Evolutionary conservation across 163 green algal genomes (phyloP), one percentile per base, ranked within the genome.

Genomic region (Prototheca cutis): DNA sequence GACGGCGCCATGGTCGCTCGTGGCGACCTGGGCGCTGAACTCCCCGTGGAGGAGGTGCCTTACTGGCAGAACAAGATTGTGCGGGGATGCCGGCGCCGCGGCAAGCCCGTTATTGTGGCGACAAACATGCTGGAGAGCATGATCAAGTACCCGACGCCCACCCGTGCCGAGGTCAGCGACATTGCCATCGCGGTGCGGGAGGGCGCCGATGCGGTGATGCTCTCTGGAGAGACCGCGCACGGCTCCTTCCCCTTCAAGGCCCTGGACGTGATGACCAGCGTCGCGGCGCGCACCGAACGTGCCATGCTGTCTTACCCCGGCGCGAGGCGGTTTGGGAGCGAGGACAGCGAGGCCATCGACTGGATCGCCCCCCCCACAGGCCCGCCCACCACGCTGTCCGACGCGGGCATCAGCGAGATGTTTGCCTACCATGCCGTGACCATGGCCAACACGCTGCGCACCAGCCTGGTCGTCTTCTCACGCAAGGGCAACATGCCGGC

Each of bases 41-140:
- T 95, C 31, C 82, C 85, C 1, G 75, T 91, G 3, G 80, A 92
- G 65, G 63, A 87, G 59, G 79, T 82, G n/a, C 75, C 75, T 10
- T 80, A 66, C 64, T 80, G 71, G 71, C 69, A 81, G 55, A 61
- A 40, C 29, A 40, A 55, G 2, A 65, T 52, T 23, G 71, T 81
- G 45, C 70, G 82, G 62, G 78, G 80, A 4, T 91, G 85, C 80
- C 68, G 83, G 30, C 68, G 67, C 58, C 67, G 81, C 0, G 85
- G 84, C 45, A 94, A 94, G 73, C 83, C 83, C 4, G 78, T 87
- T 21, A 92, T 94, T 40, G 83, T 90, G 32, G 85, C 85, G 19
- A 94, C 85, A 54, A 91, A 94, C 72, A 94, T 94, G 84, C 70
- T 94, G 32, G 85, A 94, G 71, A 76, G 48, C 53, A 94, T 94